Evolutionary conservation across 1,284 basidiomycete genomes (phyloP).

Genomic region (Naganishia sp.): DNA sequence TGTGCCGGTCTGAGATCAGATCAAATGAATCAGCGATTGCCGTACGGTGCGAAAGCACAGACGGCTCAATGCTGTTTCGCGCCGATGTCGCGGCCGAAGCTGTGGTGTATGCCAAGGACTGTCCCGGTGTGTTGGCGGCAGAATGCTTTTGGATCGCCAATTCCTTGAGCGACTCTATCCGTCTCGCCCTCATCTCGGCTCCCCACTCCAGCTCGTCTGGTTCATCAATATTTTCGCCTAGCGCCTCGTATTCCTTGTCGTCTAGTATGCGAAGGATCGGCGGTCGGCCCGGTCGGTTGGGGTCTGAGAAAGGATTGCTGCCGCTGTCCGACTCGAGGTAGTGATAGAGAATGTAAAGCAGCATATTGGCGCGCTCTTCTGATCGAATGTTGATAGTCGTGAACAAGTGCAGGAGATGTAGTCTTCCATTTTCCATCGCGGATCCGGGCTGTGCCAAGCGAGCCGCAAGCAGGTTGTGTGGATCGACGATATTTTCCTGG

Average conservation of each 20-base stretch:
- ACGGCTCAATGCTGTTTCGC: slow-evolving; percentile 21
- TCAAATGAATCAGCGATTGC: slow-evolving; percentile 9
- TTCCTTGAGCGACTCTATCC: slow-evolving; percentile 29
- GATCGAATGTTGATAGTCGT: slow-evolving; percentile 69
- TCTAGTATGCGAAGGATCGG: slow-evolving; percentile 27
- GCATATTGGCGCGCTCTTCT: slow-evolving; percentile 67
- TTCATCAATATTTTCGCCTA: slow-evolving; percentile 32
- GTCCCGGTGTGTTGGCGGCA: slow-evolving; percentile 8
- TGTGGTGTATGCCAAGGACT: slow-evolving; percentile 3
- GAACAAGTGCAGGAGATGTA: slow-evolving; percentile 80
- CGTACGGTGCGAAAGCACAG: slow-evolving; percentile 8
- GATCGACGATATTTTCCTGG: slow-evolving; percentile 26
- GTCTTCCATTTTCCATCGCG: slow-evolving; percentile 70
- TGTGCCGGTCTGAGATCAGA: slow-evolving; percentile 16
- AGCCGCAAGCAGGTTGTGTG: slow-evolving; percentile 59
- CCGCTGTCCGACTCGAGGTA: slow-evolving; percentile 56
- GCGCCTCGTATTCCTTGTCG: slow-evolving; percentile 30
- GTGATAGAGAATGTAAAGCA: slow-evolving; percentile 76
- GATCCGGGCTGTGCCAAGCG: slow-evolving; percentile 72
- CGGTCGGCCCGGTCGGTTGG: slow-evolving; percentile 7
- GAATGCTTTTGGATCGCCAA: slow-evolving; percentile 29
- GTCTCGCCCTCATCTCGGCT: slow-evolving; percentile 29
- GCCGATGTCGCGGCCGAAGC: slow-evolving; percentile 22
- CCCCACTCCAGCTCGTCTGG: slow-evolving; percentile 34
- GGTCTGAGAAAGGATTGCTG: slow-evolving; percentile 67